Percentiles rank a stretch among this genome's conserved stretches.
Evolutionary conservation across 441 rosid species (phyloP).

Genomic region (Macaranga tanarius): DNA sequence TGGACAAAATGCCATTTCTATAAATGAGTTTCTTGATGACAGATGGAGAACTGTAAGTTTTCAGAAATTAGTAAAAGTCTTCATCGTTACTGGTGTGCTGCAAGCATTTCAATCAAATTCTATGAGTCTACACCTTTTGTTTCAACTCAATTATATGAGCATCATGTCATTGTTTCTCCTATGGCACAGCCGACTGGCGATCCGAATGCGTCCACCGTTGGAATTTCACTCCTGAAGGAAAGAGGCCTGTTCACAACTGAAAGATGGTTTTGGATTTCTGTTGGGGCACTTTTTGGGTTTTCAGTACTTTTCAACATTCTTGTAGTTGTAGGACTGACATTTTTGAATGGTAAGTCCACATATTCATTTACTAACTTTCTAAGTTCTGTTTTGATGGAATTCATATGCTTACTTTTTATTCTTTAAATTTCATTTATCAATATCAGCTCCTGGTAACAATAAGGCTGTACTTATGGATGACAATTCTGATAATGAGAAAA

Average conservation of each 20-base stretch:
- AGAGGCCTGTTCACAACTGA: constrained; percentile 59
- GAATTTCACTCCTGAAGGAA: constrained; percentile 45
- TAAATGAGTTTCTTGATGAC: constrained; percentile 78
- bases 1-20: constrained; percentile 81
- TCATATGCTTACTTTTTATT: not conserved
- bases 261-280: constrained; percentile 55
- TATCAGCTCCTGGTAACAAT: constrained; percentile 56
- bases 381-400: not conserved
- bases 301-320: constrained; percentile 51
- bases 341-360: constrained; percentile 47
- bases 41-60: constrained; percentile 74
- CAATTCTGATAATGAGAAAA: not conserved
- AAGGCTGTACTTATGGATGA: constrained; percentile 18
- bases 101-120: no score
- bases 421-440: not conserved
- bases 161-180: not conserved
- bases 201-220: constrained; percentile 41
- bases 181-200: constrained; percentile 40
- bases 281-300: constrained; percentile 49
- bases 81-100: not conserved
- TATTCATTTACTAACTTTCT: not conserved
- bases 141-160: not conserved
- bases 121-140: not conserved
- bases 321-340: constrained; percentile 51
- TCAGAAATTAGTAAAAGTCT: not conserved